Evolutionary conservation across 805 yeast species (phyloP).

Genomic region (Yamadazyma scolyti): DNA sequence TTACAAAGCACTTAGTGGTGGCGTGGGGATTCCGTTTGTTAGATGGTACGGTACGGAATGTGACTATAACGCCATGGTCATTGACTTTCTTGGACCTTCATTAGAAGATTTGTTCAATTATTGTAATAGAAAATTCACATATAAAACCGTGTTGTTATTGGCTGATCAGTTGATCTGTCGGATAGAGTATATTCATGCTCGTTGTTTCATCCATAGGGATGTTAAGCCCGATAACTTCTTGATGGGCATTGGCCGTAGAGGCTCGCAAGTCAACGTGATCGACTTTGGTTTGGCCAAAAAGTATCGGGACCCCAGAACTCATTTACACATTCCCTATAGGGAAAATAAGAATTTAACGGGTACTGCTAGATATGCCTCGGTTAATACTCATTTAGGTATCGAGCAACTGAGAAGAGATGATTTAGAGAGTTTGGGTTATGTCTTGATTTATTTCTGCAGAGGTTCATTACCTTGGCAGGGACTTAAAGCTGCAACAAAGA

Average conservation of each 20-base stretch:
- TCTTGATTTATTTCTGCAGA: slow-evolving; percentile 87
- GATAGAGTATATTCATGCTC: slow-evolving; percentile 91
- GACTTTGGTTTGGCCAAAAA: slow-evolving; percentile 94
- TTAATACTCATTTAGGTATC: slow-evolving; percentile 94
- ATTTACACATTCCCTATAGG: slow-evolving; percentile 91
- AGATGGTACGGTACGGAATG: slow-evolving; percentile 96
- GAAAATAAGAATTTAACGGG: slow-evolving; percentile 97
- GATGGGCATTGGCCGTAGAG: slow-evolving; percentile 89
- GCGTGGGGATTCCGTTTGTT: slow-evolving; percentile 94
- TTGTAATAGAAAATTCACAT: slow-evolving; percentile 89
- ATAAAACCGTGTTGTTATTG: slow-evolving; percentile 85
- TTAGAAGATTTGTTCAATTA: slow-evolving; percentile 94
- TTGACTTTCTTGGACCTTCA: slow-evolving; percentile 92
- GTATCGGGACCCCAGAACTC: slow-evolving; percentile 90
- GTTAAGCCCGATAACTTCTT: slow-evolving; percentile 81
- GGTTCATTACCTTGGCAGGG: slow-evolving; percentile 99
- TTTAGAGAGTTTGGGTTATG: slow-evolving; percentile 91
- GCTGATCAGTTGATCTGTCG: slow-evolving; percentile 95
- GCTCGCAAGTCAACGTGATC: slow-evolving; percentile 91
- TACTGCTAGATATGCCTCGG: slow-evolving; percentile 93
- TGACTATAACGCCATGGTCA: slow-evolving; percentile 95
- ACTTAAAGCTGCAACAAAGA: slow-evolving; percentile 91
- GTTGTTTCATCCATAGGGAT: slow-evolving; percentile 84
- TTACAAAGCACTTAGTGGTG: slow-evolving; percentile 90
- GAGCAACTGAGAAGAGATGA: slow-evolving; percentile 98